phyloP scores from a whole-genome alignment of 176 grass and related monocot genomes.

The Bolboschoenus planiculmis region DNA sequence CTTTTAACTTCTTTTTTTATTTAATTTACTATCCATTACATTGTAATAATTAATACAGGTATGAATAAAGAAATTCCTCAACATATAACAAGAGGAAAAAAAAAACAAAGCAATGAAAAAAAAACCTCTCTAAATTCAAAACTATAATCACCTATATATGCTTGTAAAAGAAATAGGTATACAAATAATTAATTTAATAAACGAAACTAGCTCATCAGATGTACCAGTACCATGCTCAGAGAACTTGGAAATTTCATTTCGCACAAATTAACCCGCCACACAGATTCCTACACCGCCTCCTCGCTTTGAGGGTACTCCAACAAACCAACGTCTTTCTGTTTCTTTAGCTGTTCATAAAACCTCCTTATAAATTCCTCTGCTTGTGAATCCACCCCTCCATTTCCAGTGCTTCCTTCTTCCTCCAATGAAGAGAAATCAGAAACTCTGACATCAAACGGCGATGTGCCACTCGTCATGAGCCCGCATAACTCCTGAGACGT shows the following conservation, averaged over 20 bases:
- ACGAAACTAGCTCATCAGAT: neutral
- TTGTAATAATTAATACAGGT: too few species aligned
- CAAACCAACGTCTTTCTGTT: slow-evolving; percentile 13
- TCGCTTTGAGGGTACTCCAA: neutral
- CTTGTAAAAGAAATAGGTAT: neutral
- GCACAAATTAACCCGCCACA: neutral
- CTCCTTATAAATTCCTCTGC: slow-evolving; percentile 19
- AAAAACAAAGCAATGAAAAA: neutral
- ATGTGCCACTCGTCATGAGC: neutral
- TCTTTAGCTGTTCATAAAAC: slow-evolving; percentile 22
- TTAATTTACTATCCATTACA: too few species aligned
- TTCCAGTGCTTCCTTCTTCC: neutral
- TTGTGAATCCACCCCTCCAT: neutral
- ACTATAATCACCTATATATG: slow-evolving; percentile 9
- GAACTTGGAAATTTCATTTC: slow-evolving; percentile 1
- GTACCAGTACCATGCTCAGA: neutral
- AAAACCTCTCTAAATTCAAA: neutral
- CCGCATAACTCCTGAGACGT: neutral
- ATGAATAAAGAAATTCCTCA: too few species aligned
- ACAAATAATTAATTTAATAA: neutral
- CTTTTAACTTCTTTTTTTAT: too few species aligned
- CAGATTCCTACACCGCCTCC: neutral
- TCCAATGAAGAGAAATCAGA: neutral
- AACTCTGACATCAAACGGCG: neutral
- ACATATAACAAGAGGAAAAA: neutral